Evolutionary conservation across 1,284 basidiomycete genomes (phyloP), one percentile per base, ranked within the genome.

Genomic region (Ustilago trichophora): DNA sequence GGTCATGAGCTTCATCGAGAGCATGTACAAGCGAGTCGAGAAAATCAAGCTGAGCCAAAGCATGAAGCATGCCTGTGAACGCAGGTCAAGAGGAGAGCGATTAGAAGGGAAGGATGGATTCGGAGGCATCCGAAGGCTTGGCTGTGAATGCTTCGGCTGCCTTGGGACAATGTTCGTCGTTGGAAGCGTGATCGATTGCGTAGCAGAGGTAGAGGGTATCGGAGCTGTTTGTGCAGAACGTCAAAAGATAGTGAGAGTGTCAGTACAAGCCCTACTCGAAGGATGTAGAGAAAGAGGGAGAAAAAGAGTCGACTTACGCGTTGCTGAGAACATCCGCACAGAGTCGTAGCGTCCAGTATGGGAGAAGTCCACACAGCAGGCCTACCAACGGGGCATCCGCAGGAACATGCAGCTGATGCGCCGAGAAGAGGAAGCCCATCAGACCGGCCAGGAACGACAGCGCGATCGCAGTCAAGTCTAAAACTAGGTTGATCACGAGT

Each of bases 161-260:
- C 13, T 56, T 69, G 13, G 66, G 66, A 35, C 66, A 69, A 16
- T 67, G 59, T 29, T 59, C 58, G 24, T 67, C 65, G 41, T 64
- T 62, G 11, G 85, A 83, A 44, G 90, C 90, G 68, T 89, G 88
- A 78, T 93, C 92, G 48, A 94, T 91, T 72, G 91, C 91, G 77
- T 92, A 92, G 76, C 92, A 94, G 34, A 94, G 85, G 78, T 92
- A 94, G 46, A 94, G 77, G 3, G 91, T 89, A 76, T 94, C 92
- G 54, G 90, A 57, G 10, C n/a, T n/a, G n/a, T n/a, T n/a, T n/a
- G n/a, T n/a, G n/a, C n/a, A n/a, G n/a, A n/a, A n/a, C n/a, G n/a
- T n/a, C n/a, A n/a, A n/a, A n/a, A n/a, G n/a, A n/a, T n/a, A n/a
- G n/a, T n/a, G n/a, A n/a, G n/a, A n/a, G n/a, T n/a, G n/a, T n/a